phyloP scores from a whole-genome alignment of 768 basidiomycete species.

The Porphyrellus cyaneotinctus region DNA sequence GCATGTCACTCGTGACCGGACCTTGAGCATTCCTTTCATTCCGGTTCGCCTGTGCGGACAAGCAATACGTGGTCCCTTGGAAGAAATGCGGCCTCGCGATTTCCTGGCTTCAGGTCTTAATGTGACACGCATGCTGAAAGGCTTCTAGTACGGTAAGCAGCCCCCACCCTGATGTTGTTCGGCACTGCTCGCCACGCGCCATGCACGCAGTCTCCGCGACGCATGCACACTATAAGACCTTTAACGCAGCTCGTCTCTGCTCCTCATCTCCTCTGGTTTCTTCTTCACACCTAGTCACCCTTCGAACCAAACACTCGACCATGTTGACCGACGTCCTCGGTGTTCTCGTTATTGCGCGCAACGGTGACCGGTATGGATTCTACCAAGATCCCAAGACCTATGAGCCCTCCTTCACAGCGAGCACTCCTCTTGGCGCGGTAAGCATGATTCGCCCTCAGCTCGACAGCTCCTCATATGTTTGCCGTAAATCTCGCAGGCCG shows the following conservation, averaged over 20 bases:
- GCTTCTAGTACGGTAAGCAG: conserved; percentile 17
- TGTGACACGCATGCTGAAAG: conserved; percentile 22
- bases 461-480: neutral
- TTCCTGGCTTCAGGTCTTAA: conserved; percentile 25
- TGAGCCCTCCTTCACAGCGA: conserved; percentile 56
- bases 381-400: conserved; percentile 72
- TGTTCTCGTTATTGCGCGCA: conserved; percentile 73
- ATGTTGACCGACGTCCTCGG: conserved; percentile 58
- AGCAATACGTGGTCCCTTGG: conserved; percentile 25
- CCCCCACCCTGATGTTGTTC: conserved; percentile 22
- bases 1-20: conserved; percentile 16
- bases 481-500: conserved; percentile 39
- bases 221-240: conserved; percentile 23
- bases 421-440: conserved; percentile 74
- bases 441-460: conserved; percentile 14
- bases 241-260: neutral
- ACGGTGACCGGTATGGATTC: conserved; percentile 68
- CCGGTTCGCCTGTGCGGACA: conserved; percentile 26
- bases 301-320: conserved; percentile 11
- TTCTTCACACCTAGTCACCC: conserved; percentile 14
- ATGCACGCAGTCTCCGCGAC: conserved; percentile 27
- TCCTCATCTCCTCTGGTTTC: conserved; percentile 19
- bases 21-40: conserved; percentile 26
- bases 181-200: conserved; percentile 27
- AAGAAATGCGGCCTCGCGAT: conserved; percentile 33